Conservation (phyloP, 2,329 filamentous ascomycete genomes). For the Penicillium janthinellum region DNA sequence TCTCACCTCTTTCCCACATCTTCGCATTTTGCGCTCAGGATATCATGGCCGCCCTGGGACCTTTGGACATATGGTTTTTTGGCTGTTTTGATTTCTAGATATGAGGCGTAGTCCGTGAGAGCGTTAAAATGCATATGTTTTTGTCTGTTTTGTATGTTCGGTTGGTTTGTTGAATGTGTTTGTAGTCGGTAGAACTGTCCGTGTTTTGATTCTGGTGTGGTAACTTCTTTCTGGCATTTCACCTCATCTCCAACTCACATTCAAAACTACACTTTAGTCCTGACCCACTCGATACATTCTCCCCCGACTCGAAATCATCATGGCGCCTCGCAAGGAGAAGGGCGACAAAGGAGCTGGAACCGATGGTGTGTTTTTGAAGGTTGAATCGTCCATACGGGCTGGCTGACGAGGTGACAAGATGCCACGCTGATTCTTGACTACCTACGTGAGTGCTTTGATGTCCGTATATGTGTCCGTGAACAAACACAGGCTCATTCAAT, state of each 20-base stretch:
- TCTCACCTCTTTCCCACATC: constrained; percentile 18
- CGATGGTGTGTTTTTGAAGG: constrained; percentile 31
- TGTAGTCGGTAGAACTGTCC: neutral
- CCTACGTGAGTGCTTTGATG: constrained; percentile 46
- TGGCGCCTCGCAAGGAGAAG: constrained; percentile 46
- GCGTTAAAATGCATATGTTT: neutral
- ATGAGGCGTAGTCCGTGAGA: constrained; percentile 18
- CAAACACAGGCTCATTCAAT: neutral
- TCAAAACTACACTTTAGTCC: neutral
- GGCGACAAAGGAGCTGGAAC: constrained; percentile 31
- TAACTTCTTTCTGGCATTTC: neutral
- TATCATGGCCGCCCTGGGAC: constrained; percentile 16
- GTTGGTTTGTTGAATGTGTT: neutral
- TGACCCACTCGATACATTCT: neutral
- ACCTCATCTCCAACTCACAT: neutral
- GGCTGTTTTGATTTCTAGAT: constrained; percentile 20
- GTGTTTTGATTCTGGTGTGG: neutral
- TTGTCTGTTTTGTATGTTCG: neutral
- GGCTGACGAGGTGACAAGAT: constrained; percentile 19
- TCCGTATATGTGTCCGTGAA: neutral
- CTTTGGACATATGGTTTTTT: constrained; percentile 27
- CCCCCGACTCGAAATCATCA: constrained; percentile 18
- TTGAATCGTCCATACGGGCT: neutral
- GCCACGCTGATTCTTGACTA: constrained; percentile 53
- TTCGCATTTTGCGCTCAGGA: constrained; percentile 26